Percentiles rank a stretch among this genome's conserved stretches.
These are phyloP conservation scores for Haematococcus lacustris DNA, from an alignment of 139 green algal genomes.

Conservation along the genomic window DNA sequence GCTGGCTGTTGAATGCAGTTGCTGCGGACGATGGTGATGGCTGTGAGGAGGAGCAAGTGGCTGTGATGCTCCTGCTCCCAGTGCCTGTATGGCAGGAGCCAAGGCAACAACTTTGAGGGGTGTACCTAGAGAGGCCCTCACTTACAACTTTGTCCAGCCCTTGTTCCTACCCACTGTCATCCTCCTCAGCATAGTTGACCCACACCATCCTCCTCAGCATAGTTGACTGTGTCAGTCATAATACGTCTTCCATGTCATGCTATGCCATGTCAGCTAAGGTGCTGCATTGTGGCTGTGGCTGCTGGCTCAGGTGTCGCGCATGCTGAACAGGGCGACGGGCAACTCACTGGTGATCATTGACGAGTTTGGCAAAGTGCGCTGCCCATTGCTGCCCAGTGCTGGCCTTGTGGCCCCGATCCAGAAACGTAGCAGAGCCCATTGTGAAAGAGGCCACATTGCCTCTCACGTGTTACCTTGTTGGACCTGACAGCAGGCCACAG, in stretches of 20 bases:
- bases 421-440: too few species aligned
- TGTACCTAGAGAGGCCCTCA: background rate
- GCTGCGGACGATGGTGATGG: background rate
- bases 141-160: background rate
- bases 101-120: background rate
- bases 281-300: background rate
- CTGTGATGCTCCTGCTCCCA: background rate
- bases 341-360: conserved; percentile 85
- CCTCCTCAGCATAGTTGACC: background rate
- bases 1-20: background rate
- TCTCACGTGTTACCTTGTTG: too few species aligned
- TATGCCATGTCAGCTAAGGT: background rate
- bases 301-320: conserved; percentile 40
- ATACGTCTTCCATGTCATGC: background rate
- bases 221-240: background rate
- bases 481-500: too few species aligned
- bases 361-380: conserved; percentile 85
- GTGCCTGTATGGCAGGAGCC: background rate
- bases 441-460: too few species aligned
- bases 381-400: too few species aligned
- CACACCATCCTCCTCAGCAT: background rate
- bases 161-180: background rate
- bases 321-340: conserved; percentile 63
- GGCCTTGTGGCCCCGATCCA: too few species aligned
- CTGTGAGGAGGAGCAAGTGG: background rate